Evolutionary conservation across 331 rosid species (phyloP).

Genomic region (Saraca asoca): DNA sequence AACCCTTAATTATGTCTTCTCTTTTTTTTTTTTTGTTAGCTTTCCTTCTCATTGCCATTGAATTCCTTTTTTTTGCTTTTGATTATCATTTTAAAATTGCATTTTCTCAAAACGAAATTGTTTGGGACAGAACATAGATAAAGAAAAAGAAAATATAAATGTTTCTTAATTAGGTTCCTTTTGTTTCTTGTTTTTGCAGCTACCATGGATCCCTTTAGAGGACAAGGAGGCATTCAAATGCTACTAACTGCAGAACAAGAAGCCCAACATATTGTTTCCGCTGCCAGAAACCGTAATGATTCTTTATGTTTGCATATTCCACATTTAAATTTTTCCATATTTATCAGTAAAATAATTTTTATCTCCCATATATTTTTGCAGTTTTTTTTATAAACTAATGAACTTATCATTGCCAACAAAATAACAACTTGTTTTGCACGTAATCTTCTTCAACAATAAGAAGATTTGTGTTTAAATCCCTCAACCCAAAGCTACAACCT

Average conservation of each 20-base stretch:
- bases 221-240: conserved; percentile 92
- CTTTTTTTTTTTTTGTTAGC: not conserved
- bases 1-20: not conserved
- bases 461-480: too few relatives aligned
- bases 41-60: not conserved
- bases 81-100: not conserved
- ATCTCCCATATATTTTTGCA: too few relatives aligned
- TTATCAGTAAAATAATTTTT: too few relatives aligned
- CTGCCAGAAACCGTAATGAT: conserved; percentile 67
- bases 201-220: conserved; percentile 71
- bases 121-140: not conserved
- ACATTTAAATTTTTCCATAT: too few relatives aligned
- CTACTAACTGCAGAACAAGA: conserved; percentile 81
- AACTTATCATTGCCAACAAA: too few relatives aligned
- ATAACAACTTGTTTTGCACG: too few relatives aligned
- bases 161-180: not conserved
- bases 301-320: not conserved
- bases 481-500: too few relatives aligned
- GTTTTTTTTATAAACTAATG: too few relatives aligned
- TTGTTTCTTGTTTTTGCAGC: conserved; percentile 17
- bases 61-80: not conserved
- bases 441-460: too few relatives aligned
- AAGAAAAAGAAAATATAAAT: not conserved
- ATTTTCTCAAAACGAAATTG: not conserved
- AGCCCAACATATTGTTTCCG: conserved; percentile 68